phyloP scores from a whole-genome alignment of 352 stramenopile species.

The Pythium aquatile region DNA sequence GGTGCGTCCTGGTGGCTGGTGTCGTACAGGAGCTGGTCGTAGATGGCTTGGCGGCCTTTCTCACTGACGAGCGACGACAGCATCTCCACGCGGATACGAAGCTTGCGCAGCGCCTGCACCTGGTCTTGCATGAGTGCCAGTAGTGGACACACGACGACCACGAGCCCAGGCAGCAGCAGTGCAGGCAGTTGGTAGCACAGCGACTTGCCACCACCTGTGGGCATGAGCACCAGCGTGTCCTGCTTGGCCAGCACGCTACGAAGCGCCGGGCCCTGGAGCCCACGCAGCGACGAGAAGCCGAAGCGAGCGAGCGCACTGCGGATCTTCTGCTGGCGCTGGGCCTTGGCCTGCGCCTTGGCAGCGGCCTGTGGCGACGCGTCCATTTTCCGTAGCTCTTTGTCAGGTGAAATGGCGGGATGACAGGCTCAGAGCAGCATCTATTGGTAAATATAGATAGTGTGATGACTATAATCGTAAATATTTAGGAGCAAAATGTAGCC shows the following conservation, averaged over 20 bases:
- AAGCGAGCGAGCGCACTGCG: constrained; percentile 42
- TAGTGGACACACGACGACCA: constrained; percentile 87
- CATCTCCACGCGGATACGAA: constrained; percentile 50
- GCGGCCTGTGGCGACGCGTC: not conserved
- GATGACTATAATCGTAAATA: not conserved
- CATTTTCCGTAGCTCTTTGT: not conserved
- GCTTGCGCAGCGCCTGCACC: constrained; percentile 52
- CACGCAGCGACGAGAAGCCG: constrained; percentile 42
- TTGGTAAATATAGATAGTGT: not conserved
- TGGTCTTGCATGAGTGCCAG: constrained; percentile 90
- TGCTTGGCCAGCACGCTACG: constrained; percentile 42
- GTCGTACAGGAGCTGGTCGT: constrained; percentile 31
- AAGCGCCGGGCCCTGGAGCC: constrained; percentile 43
- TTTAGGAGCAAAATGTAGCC: constrained; percentile 8
- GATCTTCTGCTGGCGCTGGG: constrained; percentile 47
- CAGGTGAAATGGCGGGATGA: constrained; percentile 3
- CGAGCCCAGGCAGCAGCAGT: constrained; percentile 63
- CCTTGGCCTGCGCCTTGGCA: constrained; percentile 22
- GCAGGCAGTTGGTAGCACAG: constrained; percentile 95
- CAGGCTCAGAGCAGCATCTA: constrained; percentile 1
- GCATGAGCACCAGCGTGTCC: constrained; percentile 89
- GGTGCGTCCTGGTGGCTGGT: not conserved
- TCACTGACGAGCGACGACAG: constrained; percentile 49
- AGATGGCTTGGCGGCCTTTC: constrained; percentile 31
- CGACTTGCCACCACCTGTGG: constrained; percentile 97